phyloP scores from a whole-genome alignment of 2,329 filamentous ascomycete species.

The Pseudopithomyces chartarum region DNA sequence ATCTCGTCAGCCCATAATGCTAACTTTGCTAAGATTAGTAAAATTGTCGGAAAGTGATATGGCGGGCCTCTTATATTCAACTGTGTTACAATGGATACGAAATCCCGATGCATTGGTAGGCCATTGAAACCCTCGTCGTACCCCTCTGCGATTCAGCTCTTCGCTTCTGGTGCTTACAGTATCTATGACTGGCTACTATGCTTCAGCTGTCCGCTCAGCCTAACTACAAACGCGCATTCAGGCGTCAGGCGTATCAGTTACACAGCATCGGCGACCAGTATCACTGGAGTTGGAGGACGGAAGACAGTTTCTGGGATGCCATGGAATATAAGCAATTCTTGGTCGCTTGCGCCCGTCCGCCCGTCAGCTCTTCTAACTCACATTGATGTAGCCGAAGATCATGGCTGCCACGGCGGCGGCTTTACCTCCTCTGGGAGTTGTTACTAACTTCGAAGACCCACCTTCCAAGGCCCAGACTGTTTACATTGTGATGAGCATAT shows the following conservation, averaged over 20 bases:
- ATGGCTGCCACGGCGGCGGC: constrained; percentile 6
- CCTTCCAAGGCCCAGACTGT: constrained; percentile 2
- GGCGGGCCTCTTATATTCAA: not conserved
- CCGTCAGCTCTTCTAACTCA: not conserved
- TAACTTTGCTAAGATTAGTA: not conserved
- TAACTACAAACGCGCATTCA: not conserved
- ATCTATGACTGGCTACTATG: not conserved
- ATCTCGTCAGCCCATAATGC: not conserved
- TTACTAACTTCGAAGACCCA: not conserved
- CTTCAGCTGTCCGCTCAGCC: not conserved
- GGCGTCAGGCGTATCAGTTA: not conserved
- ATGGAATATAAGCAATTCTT: not conserved
- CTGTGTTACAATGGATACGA: not conserved
- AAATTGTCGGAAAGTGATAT: not conserved
- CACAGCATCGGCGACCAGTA: not conserved
- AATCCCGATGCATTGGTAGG: not conserved
- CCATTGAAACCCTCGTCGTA: not conserved
- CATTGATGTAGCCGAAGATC: not conserved
- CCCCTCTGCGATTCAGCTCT: not conserved
- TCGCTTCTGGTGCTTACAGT: not conserved
- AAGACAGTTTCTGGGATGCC: not conserved
- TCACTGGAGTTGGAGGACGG: not conserved
- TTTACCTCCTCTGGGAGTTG: not conserved
- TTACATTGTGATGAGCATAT: constrained; percentile 7
- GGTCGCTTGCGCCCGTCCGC: not conserved